phyloP scores from a whole-genome alignment of 2,329 filamentous ascomycete species.

The Penicillium sumatraense region DNA sequence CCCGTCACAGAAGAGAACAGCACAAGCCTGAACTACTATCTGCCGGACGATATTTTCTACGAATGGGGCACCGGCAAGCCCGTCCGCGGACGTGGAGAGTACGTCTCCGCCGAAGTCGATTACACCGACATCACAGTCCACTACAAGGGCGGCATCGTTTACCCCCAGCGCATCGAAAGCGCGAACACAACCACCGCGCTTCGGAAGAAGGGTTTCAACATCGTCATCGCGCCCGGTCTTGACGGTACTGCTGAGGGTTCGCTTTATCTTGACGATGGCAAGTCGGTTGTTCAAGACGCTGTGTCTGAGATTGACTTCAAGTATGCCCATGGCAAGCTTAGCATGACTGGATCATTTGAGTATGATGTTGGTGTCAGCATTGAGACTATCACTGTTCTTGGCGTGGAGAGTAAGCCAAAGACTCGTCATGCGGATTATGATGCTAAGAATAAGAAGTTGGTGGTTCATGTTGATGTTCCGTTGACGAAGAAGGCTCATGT shows the following conservation, averaged over 20 bases:
- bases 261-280: conserved; percentile 79
- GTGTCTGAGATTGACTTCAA: conserved; percentile 63
- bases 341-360: conserved; percentile 31
- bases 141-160: conserved; percentile 63
- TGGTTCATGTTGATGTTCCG: conserved; percentile 21
- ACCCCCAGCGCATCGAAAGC: conserved; percentile 57
- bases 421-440: conserved; percentile 13
- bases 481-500: conserved; percentile 2
- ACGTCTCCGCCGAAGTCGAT: conserved; percentile 48
- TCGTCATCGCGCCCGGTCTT: conserved; percentile 68
- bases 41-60: conserved; percentile 63
- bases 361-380: conserved; percentile 30
- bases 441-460: conserved; percentile 16
- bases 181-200: conserved; percentile 66
- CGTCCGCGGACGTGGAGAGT: conserved; percentile 52
- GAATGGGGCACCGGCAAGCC: conserved; percentile 59
- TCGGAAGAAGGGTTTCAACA: conserved; percentile 67
- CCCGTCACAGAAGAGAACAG: conserved; percentile 59
- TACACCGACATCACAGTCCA: conserved; percentile 64
- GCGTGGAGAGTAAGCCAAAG: conserved; percentile 11
- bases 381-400: conserved; percentile 36
- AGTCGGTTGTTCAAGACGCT: conserved; percentile 61
- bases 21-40: conserved; percentile 58
- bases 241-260: conserved; percentile 67
- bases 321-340: conserved; percentile 56